Evolutionary conservation across 2,329 filamentous ascomycete species (phyloP).

Genomic region (Didymella exigua): DNA sequence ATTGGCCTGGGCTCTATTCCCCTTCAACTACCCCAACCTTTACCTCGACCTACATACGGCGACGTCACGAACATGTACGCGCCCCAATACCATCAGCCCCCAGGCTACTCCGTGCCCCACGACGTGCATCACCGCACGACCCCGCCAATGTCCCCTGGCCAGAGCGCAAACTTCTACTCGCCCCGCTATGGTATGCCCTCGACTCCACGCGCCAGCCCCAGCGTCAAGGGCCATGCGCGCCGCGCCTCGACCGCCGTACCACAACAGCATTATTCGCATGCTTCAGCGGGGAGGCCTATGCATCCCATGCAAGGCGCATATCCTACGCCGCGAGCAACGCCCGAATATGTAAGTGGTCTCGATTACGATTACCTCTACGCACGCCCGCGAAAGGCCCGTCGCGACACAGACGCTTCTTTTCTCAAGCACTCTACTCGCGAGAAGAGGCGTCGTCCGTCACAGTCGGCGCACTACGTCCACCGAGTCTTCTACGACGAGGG

Average conservation of each 20-base stretch:
- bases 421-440: slow-evolving; percentile 50
- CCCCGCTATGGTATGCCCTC: slow-evolving; percentile 58
- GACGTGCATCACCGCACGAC: slow-evolving; percentile 44
- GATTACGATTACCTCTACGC: slow-evolving; percentile 58
- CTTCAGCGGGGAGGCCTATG: slow-evolving; percentile 44
- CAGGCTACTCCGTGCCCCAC: slow-evolving; percentile 46
- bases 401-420: slow-evolving; percentile 47
- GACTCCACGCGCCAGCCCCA: slow-evolving; percentile 53
- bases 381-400: slow-evolving; percentile 50
- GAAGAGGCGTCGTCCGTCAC: slow-evolving; percentile 58
- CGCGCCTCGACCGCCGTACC: slow-evolving; percentile 60
- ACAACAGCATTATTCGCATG: slow-evolving; percentile 51
- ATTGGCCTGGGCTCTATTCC: slow-evolving; percentile 34
- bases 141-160: slow-evolving; percentile 55
- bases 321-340: slow-evolving; percentile 61
- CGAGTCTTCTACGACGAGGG: slow-evolving; percentile 61
- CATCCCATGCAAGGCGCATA: slow-evolving; percentile 51
- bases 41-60: neutral
- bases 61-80: slow-evolving; percentile 34
- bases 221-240: slow-evolving; percentile 57
- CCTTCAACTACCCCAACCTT: slow-evolving; percentile 11
- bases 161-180: slow-evolving; percentile 57
- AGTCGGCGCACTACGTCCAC: slow-evolving; percentile 60
- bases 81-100: slow-evolving; percentile 43
- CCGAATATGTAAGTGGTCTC: slow-evolving; percentile 68